Percentiles rank a stretch among this genome's conserved stretches.
Evolutionary conservation across 208 protist species (phyloP).

Genomic region (Acanthamoeba healyi): DNA sequence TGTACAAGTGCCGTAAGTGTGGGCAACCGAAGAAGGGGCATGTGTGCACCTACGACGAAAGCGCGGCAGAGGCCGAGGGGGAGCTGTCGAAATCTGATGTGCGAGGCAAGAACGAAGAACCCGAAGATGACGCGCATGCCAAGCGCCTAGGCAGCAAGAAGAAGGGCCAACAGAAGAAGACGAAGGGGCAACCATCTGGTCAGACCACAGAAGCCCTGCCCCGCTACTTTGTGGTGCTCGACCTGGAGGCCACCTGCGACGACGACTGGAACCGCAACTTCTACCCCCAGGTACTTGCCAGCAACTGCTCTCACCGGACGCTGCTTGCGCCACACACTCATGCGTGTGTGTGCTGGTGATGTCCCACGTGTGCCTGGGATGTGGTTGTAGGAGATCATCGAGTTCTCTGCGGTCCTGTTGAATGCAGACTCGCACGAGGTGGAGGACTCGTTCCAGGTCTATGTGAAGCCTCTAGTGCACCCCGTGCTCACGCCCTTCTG

Average conservation of each 20-base stretch:
- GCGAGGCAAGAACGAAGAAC: too few relatives aligned
- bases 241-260: slow-evolving; percentile 97
- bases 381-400: slow-evolving; percentile 96
- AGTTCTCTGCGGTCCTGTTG: slow-evolving; percentile 95
- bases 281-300: slow-evolving; percentile 60
- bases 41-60: not conserved
- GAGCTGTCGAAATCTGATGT: not conserved
- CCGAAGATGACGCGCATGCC: too few relatives aligned
- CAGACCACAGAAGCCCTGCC: not conserved
- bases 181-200: not conserved
- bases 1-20: not conserved
- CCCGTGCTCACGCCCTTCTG: slow-evolving; percentile 94
- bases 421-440: slow-evolving; percentile 7
- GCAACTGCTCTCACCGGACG: too few relatives aligned
- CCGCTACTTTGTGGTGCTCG: slow-evolving; percentile 90
- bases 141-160: too few relatives aligned
- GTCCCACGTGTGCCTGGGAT: too few relatives aligned
- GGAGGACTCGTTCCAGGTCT: slow-evolving; percentile 83
- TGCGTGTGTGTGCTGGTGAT: not conserved
- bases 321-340: too few relatives aligned
- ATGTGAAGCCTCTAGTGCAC: slow-evolving; percentile 92
- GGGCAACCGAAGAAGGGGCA: not conserved
- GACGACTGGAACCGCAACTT: slow-evolving; percentile 41
- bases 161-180: not conserved
- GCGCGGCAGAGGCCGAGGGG: not conserved